Conservation (phyloP, 1,139 yeast species). For the Lodderomyces metapsilosis region DNA sequence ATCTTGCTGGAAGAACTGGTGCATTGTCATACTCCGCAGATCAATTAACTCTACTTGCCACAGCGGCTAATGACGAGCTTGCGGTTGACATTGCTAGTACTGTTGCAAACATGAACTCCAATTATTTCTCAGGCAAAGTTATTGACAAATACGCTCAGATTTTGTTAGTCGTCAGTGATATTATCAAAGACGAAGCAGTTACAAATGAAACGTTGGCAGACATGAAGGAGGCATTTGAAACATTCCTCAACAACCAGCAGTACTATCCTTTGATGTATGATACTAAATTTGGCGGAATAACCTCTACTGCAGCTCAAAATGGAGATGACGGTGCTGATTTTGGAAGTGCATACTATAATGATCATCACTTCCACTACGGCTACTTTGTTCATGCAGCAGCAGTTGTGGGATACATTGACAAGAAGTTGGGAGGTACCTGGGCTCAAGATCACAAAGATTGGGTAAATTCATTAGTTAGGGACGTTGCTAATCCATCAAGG, state of each 20-base stretch:
- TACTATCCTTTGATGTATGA: slow-evolving; percentile 66
- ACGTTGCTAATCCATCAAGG: slow-evolving; percentile 70
- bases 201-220: slow-evolving; percentile 47
- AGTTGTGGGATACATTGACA: slow-evolving; percentile 64
- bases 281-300: slow-evolving; percentile 63
- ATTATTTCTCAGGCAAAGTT: slow-evolving; percentile 69
- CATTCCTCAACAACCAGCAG: slow-evolving; percentile 52
- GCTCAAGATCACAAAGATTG: slow-evolving; percentile 50
- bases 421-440: slow-evolving; percentile 53
- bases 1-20: slow-evolving; percentile 34
- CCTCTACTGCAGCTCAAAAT: slow-evolving; percentile 57
- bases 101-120: slow-evolving; percentile 48
- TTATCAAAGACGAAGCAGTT: slow-evolving; percentile 52
- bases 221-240: slow-evolving; percentile 53
- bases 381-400: slow-evolving; percentile 80
- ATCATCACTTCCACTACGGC: slow-evolving; percentile 82
- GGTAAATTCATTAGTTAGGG: slow-evolving; percentile 46
- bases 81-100: slow-evolving; percentile 54
- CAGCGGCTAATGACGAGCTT: slow-evolving; percentile 57
- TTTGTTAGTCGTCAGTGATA: slow-evolving; percentile 59
- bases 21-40: slow-evolving; percentile 46
- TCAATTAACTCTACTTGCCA: slow-evolving; percentile 52
- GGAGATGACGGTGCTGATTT: slow-evolving; percentile 45
- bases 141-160: slow-evolving; percentile 75
- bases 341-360: slow-evolving; percentile 72